Evolutionary conservation across 2,329 filamentous ascomycete genomes (phyloP).

Genomic region (Xylaria sp.): DNA sequence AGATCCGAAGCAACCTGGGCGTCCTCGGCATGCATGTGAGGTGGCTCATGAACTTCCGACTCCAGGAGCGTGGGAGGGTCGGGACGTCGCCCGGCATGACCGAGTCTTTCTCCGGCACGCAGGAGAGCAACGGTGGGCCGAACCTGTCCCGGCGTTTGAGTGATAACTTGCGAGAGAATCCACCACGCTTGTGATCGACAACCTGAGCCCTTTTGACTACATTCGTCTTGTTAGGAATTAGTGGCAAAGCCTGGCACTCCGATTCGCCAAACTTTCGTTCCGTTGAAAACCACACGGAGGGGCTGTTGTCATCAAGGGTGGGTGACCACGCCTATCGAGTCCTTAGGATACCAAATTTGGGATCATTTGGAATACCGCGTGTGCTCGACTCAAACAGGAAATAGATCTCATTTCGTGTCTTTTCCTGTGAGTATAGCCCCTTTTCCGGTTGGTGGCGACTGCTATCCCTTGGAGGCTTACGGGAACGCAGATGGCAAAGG

Average conservation of each 20-base stretch:
- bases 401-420: background rate
- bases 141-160: conserved; percentile 34
- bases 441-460: background rate
- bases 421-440: background rate
- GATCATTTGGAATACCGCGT: background rate
- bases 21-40: conserved; percentile 63
- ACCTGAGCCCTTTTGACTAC: background rate
- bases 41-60: conserved; percentile 58
- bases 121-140: conserved; percentile 29
- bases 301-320: too few species aligned
- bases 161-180: conserved; percentile 36
- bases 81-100: conserved; percentile 28
- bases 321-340: background rate
- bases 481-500: background rate
- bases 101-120: conserved; percentile 28
- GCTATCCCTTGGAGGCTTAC: background rate
- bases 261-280: too few species aligned
- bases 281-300: too few species aligned
- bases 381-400: background rate
- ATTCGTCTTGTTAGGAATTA: background rate
- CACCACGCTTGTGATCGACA: conserved; percentile 32
- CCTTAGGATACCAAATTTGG: background rate
- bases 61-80: conserved; percentile 48
- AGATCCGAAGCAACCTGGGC: conserved; percentile 59
- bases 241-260: background rate